Evolutionary conservation across 345 rosid species (phyloP), one percentile per base, ranked within the genome.

Genomic region (Hypericum perforatum): DNA sequence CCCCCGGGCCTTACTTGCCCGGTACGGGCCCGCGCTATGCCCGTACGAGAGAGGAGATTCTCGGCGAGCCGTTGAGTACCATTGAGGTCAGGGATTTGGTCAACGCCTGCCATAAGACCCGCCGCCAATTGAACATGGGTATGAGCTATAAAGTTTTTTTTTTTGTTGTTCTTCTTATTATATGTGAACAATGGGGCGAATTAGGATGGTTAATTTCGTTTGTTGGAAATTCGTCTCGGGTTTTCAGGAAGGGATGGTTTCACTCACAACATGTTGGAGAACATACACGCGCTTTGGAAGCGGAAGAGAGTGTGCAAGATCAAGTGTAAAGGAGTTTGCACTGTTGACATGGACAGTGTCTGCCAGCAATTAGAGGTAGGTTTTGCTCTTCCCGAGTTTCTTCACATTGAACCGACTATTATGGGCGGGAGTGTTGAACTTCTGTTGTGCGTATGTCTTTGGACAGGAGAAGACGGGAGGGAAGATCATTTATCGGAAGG

Each of bases 161-260:
- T n/a, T 39, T 38, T 43, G 37, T 58, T 59, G 0, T 47, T 32
- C 9, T 0, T 51, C 12, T 36, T 12, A 29, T 6, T 56, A 2
- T 15, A 32, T 46, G 46, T 22, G 13, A 22, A 32, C 37, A 8
- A 5, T 10, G 4, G 32, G 2, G 32, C 32, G 13, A 11, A 14
- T 39, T 11, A 7, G 51, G 16, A 52, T 43, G 43, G 41, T 9
- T 47, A 40, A 16, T 22, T 10, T 8, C 0, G 41, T 42, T 12
- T 32, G 32, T 41, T 16, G 9, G 12, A 22, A 13, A 16, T 7
- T 43, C 29, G 8, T 59, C 56, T 11, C 37, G 63, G 49, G 56
- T 68, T 16, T n/a, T 47, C 68, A 91, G 98, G 96, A 41, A 92
- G 98, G 69, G 98, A 92, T 85, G 96, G 98, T 10, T 76, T 92